Percentiles rank a stretch among this genome's conserved stretches.
phyloP scores from a whole-genome alignment of 192 early-diverging fungal genomes.

The Geosiphon pyriformis region DNA sequence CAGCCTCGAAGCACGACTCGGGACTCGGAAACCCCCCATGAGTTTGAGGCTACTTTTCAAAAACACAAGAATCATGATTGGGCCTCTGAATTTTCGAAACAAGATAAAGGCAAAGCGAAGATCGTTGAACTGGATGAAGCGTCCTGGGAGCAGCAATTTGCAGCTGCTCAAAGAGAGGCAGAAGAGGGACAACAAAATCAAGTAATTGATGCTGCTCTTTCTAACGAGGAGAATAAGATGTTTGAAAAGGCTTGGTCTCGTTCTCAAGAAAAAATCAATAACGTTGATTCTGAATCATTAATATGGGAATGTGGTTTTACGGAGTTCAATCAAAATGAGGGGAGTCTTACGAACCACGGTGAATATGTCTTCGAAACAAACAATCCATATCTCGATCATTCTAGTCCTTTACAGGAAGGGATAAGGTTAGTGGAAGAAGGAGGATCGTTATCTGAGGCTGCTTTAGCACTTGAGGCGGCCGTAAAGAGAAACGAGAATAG shows the following conservation, averaged over 20 bases:
- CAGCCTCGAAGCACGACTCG: conserved; percentile 30
- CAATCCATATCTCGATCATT: conserved; percentile 65
- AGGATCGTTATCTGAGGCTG: conserved; percentile 73
- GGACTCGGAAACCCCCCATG: conserved; percentile 39
- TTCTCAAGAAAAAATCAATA: conserved; percentile 32
- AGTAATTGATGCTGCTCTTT: conserved; percentile 36
- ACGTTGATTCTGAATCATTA: conserved; percentile 26
- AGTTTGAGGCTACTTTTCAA: conserved; percentile 55
- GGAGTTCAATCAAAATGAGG: conserved; percentile 37
- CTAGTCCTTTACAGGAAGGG: conserved; percentile 58
- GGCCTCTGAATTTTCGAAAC: conserved; percentile 68
- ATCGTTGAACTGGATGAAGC: conserved; percentile 38
- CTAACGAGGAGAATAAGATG: conserved; percentile 32
- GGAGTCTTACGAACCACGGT: conserved; percentile 61
- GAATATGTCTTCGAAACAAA: conserved; percentile 78
- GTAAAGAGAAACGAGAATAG: conserved; percentile 76
- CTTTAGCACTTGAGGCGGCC: conserved; percentile 87
- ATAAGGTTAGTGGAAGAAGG: conserved; percentile 47
- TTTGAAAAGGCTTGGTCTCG: conserved; percentile 52
- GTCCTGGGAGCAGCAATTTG: conserved; percentile 58
- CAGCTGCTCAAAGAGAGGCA: conserved; percentile 39
- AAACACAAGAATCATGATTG: conserved; percentile 70
- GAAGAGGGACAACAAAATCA: conserved; percentile 34
- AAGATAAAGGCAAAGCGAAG: conserved; percentile 49
- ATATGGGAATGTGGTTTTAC: conserved; percentile 36